Conservation (phyloP, 139 green algal genomes). For the Marvania coccoides region DNA sequence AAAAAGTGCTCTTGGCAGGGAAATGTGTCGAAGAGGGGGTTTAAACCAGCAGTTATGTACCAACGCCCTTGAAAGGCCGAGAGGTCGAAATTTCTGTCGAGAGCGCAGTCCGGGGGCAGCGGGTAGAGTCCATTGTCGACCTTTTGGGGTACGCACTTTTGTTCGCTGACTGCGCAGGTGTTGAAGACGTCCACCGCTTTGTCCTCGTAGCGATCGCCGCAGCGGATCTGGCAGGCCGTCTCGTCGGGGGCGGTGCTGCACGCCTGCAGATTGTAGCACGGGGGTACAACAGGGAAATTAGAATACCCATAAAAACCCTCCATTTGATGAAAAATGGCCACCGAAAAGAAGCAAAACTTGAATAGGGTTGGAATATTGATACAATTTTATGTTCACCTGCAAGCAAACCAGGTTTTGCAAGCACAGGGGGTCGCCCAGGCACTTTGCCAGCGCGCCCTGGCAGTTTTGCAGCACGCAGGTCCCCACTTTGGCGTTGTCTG, state of each 20-base stretch:
- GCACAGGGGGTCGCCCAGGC: constrained; percentile 66
- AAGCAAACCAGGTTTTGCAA: constrained; percentile 78
- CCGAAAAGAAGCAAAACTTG: no score
- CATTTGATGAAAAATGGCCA: no score
- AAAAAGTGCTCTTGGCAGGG: constrained; percentile 78
- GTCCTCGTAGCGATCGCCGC: constrained; percentile 72
- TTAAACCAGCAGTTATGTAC: constrained; percentile 84
- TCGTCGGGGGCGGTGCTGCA: constrained; percentile 70
- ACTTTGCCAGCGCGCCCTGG: constrained; percentile 57
- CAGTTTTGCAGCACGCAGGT: constrained; percentile 55
- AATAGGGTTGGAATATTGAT: no score
- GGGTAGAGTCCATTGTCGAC: constrained; percentile 43
- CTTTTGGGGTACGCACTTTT: constrained; percentile 80
- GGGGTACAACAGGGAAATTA: no score
- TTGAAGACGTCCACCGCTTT: constrained; percentile 71
- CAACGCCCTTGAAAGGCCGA: constrained; percentile 64
- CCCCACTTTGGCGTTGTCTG: constrained; percentile 40
- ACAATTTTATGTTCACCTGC: no score
- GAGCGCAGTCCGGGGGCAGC: constrained; percentile 30
- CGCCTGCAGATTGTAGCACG: no score
- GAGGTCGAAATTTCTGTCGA: constrained; percentile 59
- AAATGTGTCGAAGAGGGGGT: constrained; percentile 82
- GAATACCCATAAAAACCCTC: no score
- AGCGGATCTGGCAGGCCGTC: constrained; percentile 77
- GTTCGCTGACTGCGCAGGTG: constrained; percentile 72